Evolutionary conservation across 148 eudicot species (phyloP), one percentile per base, ranked within the genome.

Genomic region (Vaccinium macrocarpon): DNA sequence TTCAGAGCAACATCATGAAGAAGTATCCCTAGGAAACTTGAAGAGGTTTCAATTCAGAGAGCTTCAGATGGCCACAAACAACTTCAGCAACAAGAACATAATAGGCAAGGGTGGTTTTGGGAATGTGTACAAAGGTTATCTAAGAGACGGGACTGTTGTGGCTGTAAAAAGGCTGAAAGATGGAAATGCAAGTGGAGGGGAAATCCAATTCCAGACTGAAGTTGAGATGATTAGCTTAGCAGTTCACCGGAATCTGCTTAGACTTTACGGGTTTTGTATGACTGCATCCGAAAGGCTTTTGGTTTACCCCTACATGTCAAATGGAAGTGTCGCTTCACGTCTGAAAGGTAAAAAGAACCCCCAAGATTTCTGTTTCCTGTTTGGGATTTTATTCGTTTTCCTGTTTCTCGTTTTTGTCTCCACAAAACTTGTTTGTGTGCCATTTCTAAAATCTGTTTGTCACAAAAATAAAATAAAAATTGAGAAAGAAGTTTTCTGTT

Each of bases 191-290:
- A 76, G 79, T 57, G 95, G 95, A 50, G 98, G 99, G 4, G 97
- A 93, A 85, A 90, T 88, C 71, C 99, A 97, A 80, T 97, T 97
- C 61, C 99, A 97, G 87, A 97, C 98, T n/a, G 99, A 97, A 89
- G 97, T 97, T 48, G 97, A 93, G 90, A 93, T 97, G 99, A 97
- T 97, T 85, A 95, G 99, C 90, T 86, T 97, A 57, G 99, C 99
- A 53, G 95, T 97, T 23, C 99, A 97, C 79, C 86, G 99, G 32
- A 95, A 97, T 86, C 98, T 97, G 81, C 91, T 97, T 29, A 88
- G 96, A 25, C 92, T 97, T 19, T 93, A 89, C 61, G 99, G 99
- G 9, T 97, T 97, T 71, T 97, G 98, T 82, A 91, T 95, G 95
- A 93, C 97, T 5, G 21, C 92, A 38, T 83, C 87, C 0, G 99